These are phyloP conservation scores for Plenodomus tracheiphilus DNA, from an alignment of 2,329 filamentous ascomycete genomes.

Conservation along the genomic window DNA sequence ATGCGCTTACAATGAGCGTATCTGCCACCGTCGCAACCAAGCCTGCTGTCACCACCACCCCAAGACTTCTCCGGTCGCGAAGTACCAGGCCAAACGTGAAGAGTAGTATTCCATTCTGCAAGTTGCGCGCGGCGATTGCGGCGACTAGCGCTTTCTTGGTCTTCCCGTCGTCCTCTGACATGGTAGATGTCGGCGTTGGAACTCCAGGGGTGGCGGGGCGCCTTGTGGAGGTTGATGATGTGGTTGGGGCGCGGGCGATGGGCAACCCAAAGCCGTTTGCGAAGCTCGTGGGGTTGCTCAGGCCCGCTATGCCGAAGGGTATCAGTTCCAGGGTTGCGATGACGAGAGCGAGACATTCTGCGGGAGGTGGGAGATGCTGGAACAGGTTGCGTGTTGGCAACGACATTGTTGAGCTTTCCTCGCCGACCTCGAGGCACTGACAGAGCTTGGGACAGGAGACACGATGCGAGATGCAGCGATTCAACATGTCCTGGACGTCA, in stretches of 20 bases:
- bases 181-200: background rate
- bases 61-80: conserved; percentile 24
- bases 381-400: conserved; percentile 20
- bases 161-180: conserved; percentile 14
- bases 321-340: conserved; percentile 27
- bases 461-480: background rate
- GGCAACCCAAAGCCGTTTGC: conserved; percentile 23
- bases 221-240: conserved; percentile 4
- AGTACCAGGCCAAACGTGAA: conserved; percentile 24
- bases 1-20: conserved; percentile 23
- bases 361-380: conserved; percentile 23
- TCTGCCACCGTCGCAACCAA: conserved; percentile 26
- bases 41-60: conserved; percentile 24
- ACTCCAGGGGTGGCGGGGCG: conserved; percentile 3
- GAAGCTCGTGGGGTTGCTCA: conserved; percentile 19
- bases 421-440: background rate
- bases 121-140: conserved; percentile 28
- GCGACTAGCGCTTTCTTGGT: conserved; percentile 26
- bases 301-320: conserved; percentile 23
- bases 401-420: conserved; percentile 13
- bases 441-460: background rate
- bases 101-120: conserved; percentile 25
- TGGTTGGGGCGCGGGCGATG: conserved; percentile 3
- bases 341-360: conserved; percentile 28
- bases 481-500: too few species aligned